Conservation (phyloP, 306 rosid genomes). For the Quercus bicolor region DNA sequence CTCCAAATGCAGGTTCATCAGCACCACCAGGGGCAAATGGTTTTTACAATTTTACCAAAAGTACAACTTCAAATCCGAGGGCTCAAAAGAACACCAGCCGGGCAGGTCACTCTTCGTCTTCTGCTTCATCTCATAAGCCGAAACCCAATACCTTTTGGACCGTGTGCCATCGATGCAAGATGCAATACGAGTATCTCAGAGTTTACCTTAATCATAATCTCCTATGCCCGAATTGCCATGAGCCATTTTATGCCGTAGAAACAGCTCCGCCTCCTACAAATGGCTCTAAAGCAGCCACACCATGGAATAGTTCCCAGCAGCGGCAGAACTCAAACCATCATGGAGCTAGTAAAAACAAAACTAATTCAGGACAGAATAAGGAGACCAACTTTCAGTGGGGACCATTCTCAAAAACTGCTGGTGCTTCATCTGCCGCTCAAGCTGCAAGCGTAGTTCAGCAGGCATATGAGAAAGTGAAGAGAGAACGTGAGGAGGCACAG, state of each 20-base stretch:
- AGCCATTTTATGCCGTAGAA: constrained; percentile 75
- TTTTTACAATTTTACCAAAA: constrained; percentile 49
- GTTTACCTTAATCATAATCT: constrained; percentile 86
- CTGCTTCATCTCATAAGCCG: constrained; percentile 44
- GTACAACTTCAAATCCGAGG: constrained; percentile 41
- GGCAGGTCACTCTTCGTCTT: constrained; percentile 45
- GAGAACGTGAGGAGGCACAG: constrained; percentile 87
- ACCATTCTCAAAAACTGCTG: constrained; percentile 62
- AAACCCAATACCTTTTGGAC: constrained; percentile 87
- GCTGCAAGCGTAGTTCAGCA: constrained; percentile 90
- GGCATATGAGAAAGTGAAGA: constrained; percentile 87
- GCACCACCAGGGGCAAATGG: constrained; percentile 50
- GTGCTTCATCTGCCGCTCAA: constrained; percentile 70
- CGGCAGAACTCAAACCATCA: constrained; percentile 36
- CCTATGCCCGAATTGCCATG: constrained; percentile 88
- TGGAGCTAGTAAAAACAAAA: constrained; percentile 34
- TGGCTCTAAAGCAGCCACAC: constrained; percentile 50
- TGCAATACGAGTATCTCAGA: constrained; percentile 93
- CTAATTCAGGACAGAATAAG: constrained; percentile 38
- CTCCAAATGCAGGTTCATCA: constrained; percentile 43
- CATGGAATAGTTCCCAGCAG: constrained; percentile 52
- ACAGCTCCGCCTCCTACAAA: constrained; percentile 76
- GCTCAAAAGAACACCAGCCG: constrained; percentile 51
- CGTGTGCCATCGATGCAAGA: constrained; percentile 76
- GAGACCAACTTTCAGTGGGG: constrained; percentile 63